phyloP scores from a whole-genome alignment of 257 asterid genomes.

The Solanum dulcamara region DNA sequence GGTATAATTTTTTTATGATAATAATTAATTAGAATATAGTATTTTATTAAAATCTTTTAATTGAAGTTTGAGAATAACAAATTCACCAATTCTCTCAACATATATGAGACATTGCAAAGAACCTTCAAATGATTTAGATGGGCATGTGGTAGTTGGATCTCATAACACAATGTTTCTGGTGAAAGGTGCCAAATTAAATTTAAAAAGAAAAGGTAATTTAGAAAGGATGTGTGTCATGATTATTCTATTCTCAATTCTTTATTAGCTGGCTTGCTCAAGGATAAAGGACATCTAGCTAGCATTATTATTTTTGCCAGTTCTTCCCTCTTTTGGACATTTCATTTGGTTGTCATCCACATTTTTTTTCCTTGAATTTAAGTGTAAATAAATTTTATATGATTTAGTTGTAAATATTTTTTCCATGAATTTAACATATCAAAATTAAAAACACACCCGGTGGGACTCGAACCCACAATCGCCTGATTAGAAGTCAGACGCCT shows the following conservation, averaged over 20 bases:
- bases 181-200: neutral
- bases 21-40: neutral
- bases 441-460: conserved; percentile 20
- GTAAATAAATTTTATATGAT: no score
- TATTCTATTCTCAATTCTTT: neutral
- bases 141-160: neutral
- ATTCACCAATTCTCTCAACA: neutral
- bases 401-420: no score
- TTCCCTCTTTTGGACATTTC: neutral
- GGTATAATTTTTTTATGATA: neutral
- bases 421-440: no score
- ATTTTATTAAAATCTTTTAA: neutral
- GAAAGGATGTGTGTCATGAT: neutral
- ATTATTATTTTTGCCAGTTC: neutral
- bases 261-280: neutral
- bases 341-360: neutral
- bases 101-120: neutral
- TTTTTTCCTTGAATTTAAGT: neutral
- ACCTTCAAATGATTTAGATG: neutral
- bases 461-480: conserved; percentile 48
- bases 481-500: conserved; percentile 51
- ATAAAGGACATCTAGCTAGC: neutral
- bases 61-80: neutral
- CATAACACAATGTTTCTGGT: neutral
- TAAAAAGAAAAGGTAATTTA: neutral